A percentile compares a stretch with the other conserved stretches of the same genome.
Evolutionary conservation across 2,329 filamentous ascomycete genomes (phyloP).

Genomic region (Claviceps spartinae): DNA sequence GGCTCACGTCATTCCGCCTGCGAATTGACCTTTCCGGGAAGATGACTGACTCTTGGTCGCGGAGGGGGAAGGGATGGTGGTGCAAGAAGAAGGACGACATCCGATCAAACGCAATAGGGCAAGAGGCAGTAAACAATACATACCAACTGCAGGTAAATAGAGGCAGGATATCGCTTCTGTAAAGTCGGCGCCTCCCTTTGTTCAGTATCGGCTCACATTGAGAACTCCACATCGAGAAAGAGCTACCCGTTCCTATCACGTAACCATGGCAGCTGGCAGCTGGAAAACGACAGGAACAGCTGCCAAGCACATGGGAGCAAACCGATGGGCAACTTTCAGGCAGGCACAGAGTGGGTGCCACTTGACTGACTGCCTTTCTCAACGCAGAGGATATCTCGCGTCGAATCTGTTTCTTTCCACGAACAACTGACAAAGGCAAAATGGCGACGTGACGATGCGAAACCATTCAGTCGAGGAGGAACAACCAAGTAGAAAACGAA

Average conservation of each 20-base stretch:
- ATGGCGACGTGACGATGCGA: neutral
- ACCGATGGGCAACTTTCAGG: neutral
- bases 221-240: slow-evolving; percentile 3
- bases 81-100: neutral
- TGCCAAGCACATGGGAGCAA: neutral
- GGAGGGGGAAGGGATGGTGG: neutral
- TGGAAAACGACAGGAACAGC: neutral
- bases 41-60: neutral
- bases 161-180: neutral
- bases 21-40: neutral
- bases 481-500: neutral
- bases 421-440: neutral
- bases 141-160: neutral
- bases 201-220: slow-evolving; percentile 5
- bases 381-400: neutral
- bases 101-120: too few species aligned
- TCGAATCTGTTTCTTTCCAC: neutral
- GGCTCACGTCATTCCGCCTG: neutral
- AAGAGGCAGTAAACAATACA: slow-evolving; percentile 1
- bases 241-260: neutral
- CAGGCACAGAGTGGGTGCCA: neutral
- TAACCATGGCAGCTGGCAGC: slow-evolving; percentile 3
- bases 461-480: neutral
- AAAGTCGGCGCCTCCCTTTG: slow-evolving; percentile 3
- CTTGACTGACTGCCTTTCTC: neutral